phyloP scores from a whole-genome alignment of 2,329 filamentous ascomycete genomes.

The Hypoxylon sp. region DNA sequence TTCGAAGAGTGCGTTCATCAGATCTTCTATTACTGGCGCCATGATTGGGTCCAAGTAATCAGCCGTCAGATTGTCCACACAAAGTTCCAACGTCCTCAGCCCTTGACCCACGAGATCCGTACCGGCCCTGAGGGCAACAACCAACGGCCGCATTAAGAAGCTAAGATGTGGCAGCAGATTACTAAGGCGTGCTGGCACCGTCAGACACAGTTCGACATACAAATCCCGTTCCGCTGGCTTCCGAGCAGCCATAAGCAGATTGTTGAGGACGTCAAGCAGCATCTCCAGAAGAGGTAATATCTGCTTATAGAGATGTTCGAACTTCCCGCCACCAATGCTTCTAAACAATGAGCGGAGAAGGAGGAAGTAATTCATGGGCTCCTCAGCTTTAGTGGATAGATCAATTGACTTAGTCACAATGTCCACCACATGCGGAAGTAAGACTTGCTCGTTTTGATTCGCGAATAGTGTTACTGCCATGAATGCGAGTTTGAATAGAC shows the following conservation, averaged over 20 bases:
- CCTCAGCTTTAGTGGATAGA: slow-evolving; percentile 92
- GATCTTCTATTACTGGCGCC: slow-evolving; percentile 97
- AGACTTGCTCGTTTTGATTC: slow-evolving; percentile 92
- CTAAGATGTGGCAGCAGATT: slow-evolving; percentile 95
- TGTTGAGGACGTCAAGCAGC: slow-evolving; percentile 97
- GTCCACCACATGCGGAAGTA: slow-evolving; percentile 95
- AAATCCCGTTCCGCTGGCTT: slow-evolving; percentile 93
- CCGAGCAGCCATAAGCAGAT: slow-evolving; percentile 88
- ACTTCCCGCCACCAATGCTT: slow-evolving; percentile 96
- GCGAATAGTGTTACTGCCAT: slow-evolving; percentile 99
- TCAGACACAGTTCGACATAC: slow-evolving; percentile 96
- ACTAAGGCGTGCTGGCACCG: slow-evolving; percentile 92
- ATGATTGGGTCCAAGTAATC: slow-evolving; percentile 99
- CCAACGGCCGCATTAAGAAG: slow-evolving; percentile 96
- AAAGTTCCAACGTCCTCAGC: slow-evolving; percentile 91
- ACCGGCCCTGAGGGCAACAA: slow-evolving; percentile 92
- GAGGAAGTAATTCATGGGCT: slow-evolving; percentile 99
- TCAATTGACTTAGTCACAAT: slow-evolving; percentile 98
- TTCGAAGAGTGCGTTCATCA: slow-evolving; percentile 98
- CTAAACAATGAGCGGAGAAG: slow-evolving; percentile 92
- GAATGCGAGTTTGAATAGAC: slow-evolving; percentile 97
- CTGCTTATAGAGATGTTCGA: slow-evolving; percentile 98
- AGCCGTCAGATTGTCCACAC: slow-evolving; percentile 97
- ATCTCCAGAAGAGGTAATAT: slow-evolving; percentile 97
- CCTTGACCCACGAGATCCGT: slow-evolving; percentile 96